phyloP scores from a whole-genome alignment of 2,329 filamentous ascomycete species.

The Aspergillus sp. region DNA sequence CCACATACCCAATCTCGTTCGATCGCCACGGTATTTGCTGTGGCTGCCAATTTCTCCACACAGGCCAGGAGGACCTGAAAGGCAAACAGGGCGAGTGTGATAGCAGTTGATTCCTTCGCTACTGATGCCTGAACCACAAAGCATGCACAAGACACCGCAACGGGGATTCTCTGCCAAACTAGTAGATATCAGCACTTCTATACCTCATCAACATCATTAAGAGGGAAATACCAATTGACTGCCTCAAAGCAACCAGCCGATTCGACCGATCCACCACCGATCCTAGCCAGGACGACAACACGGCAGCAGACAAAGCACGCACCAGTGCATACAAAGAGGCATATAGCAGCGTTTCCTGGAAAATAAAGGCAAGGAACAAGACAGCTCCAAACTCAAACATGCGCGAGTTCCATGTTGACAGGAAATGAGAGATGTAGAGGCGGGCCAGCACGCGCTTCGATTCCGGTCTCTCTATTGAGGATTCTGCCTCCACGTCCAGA shows the following conservation, averaged over 20 bases:
- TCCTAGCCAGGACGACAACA: conserved; percentile 58
- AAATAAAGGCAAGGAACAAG: conserved; percentile 54
- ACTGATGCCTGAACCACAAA: conserved; percentile 34
- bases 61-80: conserved; percentile 55
- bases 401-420: conserved; percentile 62
- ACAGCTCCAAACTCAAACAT: conserved; percentile 61
- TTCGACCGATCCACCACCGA: conserved; percentile 53
- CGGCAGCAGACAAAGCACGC: conserved; percentile 53
- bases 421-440: conserved; percentile 56
- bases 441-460: background rate
- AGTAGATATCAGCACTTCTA: background rate
- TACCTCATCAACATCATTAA: background rate
- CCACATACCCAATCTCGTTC: conserved; percentile 62
- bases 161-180: conserved; percentile 35
- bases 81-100: conserved; percentile 23
- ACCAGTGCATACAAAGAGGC: conserved; percentile 65
- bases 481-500: background rate
- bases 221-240: conserved; percentile 39
- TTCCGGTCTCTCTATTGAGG: background rate
- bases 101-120: background rate
- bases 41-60: conserved; percentile 62
- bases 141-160: conserved; percentile 45
- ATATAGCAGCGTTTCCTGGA: conserved; percentile 57
- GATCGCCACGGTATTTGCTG: conserved; percentile 63
- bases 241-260: conserved; percentile 47